phyloP scores from a whole-genome alignment of 2,329 filamentous ascomycete species.

The Aspergillus tubingensis region DNA sequence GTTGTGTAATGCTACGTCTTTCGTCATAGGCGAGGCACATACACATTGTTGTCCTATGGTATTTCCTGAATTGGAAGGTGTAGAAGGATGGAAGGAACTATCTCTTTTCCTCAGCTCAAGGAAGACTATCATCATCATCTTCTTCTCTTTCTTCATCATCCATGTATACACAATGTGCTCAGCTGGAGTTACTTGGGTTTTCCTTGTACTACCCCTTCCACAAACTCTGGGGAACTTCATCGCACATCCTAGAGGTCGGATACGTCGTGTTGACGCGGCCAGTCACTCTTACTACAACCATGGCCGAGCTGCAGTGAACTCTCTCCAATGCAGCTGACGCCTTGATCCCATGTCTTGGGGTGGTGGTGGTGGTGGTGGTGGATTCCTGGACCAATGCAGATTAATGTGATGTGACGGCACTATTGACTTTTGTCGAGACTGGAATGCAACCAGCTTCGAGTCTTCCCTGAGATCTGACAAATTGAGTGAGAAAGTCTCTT shows the following conservation, averaged over 20 bases:
- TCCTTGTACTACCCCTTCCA: neutral
- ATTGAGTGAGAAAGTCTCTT: neutral
- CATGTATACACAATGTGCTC: neutral
- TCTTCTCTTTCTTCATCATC: neutral
- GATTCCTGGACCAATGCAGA: constrained; percentile 7
- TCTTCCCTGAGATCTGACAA: constrained; percentile 4
- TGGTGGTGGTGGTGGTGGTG: neutral
- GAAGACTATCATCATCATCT: neutral
- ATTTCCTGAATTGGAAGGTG: no score
- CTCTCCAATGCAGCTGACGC: neutral
- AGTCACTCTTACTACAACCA: neutral
- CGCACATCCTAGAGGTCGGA: neutral
- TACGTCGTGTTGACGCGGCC: constrained; percentile 8
- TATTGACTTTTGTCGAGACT: constrained; percentile 7
- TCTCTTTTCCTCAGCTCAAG: no score
- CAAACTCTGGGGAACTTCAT: neutral
- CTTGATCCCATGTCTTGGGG: neutral
- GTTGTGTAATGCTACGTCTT: no score
- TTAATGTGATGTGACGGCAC: constrained; percentile 13
- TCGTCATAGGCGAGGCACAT: no score
- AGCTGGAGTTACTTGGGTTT: neutral
- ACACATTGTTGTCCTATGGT: no score
- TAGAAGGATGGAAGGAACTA: no score
- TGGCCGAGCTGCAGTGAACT: neutral
- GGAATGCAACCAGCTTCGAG: neutral